phyloP scores from a whole-genome alignment of 208 protist genomes.

The Naegleria fowleri region DNA sequence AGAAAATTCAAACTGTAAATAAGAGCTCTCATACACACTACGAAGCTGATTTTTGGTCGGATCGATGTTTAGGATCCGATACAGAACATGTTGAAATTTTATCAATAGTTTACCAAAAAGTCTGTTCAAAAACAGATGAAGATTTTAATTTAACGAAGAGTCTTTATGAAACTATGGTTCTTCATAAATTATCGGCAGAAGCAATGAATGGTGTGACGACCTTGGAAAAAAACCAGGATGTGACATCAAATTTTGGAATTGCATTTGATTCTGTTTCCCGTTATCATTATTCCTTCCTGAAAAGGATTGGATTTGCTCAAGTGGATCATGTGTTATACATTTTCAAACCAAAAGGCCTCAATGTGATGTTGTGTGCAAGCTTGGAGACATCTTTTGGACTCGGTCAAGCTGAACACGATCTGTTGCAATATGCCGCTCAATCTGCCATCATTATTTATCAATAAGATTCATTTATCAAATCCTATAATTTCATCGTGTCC shows the following conservation, averaged over 20 bases:
- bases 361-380: not conserved
- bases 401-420: not conserved
- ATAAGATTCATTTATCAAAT: too few species aligned
- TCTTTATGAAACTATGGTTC: not conserved
- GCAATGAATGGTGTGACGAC: not conserved
- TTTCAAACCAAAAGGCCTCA: not conserved
- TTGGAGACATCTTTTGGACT: not conserved
- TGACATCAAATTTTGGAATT: not conserved
- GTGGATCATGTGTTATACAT: not conserved
- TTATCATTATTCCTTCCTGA: not conserved
- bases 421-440: not conserved
- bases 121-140: not conserved
- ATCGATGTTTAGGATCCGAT: not conserved
- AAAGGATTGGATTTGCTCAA: not conserved
- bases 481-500: too few species aligned
- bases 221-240: not conserved
- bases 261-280: not conserved
- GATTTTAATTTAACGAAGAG: not conserved
- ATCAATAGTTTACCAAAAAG: not conserved
- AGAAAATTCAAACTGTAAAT: not conserved
- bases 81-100: not conserved
- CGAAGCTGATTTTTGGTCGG: not conserved
- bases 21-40: not conserved
- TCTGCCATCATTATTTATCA: not conserved
- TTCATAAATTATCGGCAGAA: not conserved